These are phyloP conservation scores for Geotrichum macrosporum DNA, from an alignment of 1,139 yeast genomes.

Conservation along the genomic window DNA sequence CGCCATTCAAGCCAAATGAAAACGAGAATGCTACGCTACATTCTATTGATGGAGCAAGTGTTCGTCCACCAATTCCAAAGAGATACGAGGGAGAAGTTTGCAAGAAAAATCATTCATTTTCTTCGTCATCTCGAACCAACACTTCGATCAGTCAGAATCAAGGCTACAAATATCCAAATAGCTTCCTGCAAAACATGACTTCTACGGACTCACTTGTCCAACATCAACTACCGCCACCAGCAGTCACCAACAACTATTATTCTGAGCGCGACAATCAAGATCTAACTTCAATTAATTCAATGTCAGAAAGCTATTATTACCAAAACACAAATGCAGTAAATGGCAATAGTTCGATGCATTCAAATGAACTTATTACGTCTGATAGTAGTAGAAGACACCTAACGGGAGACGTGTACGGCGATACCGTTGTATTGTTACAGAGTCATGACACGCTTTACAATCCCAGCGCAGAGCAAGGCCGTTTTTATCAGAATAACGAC, in stretches of 20 bases:
- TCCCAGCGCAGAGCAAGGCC: no score
- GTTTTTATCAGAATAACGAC: no score
- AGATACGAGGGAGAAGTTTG: background rate
- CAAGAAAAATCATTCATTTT: background rate
- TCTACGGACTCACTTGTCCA: slow-evolving; percentile 1
- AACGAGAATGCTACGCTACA: slow-evolving; percentile 1
- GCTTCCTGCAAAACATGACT: background rate
- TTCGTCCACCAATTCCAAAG: background rate
- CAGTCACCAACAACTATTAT: background rate
- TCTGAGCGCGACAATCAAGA: background rate
- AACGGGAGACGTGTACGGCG: no score
- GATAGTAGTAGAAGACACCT: no score
- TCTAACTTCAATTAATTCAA: background rate
- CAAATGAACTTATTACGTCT: no score
- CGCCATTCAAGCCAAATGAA: slow-evolving; percentile 11
- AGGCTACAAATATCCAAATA: background rate
- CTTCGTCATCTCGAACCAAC: background rate
- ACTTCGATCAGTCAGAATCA: background rate
- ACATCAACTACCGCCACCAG: background rate
- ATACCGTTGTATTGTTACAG: no score
- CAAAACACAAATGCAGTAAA: no score
- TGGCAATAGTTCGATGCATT: no score
- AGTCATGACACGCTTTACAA: no score
- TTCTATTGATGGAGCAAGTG: background rate
- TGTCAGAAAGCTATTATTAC: background rate